A percentile compares a stretch with the other conserved stretches of the same genome.
Evolutionary conservation across 257 asterid species (phyloP).

Genomic region (Solanum phureja): DNA sequence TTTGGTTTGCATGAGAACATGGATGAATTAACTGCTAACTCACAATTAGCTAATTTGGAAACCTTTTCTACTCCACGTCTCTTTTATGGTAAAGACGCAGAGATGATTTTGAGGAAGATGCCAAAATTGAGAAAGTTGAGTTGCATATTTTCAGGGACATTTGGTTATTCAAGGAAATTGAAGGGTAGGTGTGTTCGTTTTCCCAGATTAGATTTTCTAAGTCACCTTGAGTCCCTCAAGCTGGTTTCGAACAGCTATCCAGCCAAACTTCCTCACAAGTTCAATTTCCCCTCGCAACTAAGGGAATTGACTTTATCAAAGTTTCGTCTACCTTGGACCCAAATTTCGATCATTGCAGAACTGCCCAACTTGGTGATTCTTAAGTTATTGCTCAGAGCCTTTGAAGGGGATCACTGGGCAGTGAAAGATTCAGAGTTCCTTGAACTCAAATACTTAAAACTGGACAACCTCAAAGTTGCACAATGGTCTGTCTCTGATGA

Average conservation of each 20-base stretch:
- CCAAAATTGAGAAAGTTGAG: not conserved
- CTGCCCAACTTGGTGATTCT: not conserved
- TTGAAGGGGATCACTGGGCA: not conserved
- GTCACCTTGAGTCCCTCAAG: constrained; percentile 2
- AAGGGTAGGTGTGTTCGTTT: not conserved
- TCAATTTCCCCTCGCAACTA: not conserved
- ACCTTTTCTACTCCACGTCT: not conserved
- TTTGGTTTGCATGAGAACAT: not conserved
- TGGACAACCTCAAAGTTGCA: not conserved
- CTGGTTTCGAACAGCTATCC: not conserved
- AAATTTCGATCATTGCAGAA: not conserved
- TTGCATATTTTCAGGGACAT: not conserved
- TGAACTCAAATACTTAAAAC: not conserved
- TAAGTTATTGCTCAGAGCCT: not conserved
- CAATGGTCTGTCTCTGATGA: not conserved
- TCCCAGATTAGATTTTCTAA: not conserved
- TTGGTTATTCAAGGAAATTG: not conserved
- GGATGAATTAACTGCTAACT: not conserved
- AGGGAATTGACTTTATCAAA: not conserved
- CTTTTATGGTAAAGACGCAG: not conserved
- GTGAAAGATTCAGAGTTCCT: not conserved
- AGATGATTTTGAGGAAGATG: not conserved
- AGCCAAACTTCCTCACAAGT: not conserved
- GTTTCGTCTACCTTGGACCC: not conserved
- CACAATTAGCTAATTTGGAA: not conserved